Evolutionary conservation across 106 monocot genomes (phyloP).

Genomic region (Apostasia shenzhenica): DNA sequence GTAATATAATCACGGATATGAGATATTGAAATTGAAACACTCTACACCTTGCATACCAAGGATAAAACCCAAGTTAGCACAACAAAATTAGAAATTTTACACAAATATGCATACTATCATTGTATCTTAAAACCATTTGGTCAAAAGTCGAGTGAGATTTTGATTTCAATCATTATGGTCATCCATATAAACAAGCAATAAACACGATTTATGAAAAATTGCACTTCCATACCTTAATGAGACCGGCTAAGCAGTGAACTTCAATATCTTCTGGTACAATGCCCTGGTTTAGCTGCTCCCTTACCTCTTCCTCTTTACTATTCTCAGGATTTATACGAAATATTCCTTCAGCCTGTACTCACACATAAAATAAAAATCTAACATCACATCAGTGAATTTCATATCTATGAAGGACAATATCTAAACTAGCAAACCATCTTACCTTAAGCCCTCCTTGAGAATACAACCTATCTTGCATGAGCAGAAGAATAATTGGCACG

Average conservation of each 20-base stretch:
- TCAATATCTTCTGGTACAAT: conserved; percentile 86
- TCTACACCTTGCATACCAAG: not conserved
- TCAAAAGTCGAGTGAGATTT: too few species aligned
- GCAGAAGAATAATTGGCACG: conserved; percentile 84
- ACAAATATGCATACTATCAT: too few species aligned
- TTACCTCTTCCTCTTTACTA: conserved; percentile 73
- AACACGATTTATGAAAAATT: not conserved
- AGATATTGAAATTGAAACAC: not conserved
- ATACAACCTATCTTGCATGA: conserved; percentile 88
- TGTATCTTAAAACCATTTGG: too few species aligned
- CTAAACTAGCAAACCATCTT: not conserved
- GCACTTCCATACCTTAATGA: conserved; percentile 61
- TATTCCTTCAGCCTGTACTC: conserved; percentile 78
- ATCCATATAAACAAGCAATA: too few species aligned
- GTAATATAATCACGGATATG: too few species aligned
- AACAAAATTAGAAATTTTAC: too few species aligned
- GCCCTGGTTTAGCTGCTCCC: conserved; percentile 79
- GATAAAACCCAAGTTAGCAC: not conserved
- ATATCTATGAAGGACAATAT: not conserved
- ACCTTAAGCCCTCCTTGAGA: conserved; percentile 87
- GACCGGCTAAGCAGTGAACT: conserved; percentile 85
- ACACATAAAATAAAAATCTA: not conserved
- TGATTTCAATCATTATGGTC: too few species aligned
- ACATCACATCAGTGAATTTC: not conserved
- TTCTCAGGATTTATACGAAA: conserved; percentile 94